Base-by-base conservation (phyloP, 106 monocot genomes). In the Dactylorhiza incarnata region DNA sequence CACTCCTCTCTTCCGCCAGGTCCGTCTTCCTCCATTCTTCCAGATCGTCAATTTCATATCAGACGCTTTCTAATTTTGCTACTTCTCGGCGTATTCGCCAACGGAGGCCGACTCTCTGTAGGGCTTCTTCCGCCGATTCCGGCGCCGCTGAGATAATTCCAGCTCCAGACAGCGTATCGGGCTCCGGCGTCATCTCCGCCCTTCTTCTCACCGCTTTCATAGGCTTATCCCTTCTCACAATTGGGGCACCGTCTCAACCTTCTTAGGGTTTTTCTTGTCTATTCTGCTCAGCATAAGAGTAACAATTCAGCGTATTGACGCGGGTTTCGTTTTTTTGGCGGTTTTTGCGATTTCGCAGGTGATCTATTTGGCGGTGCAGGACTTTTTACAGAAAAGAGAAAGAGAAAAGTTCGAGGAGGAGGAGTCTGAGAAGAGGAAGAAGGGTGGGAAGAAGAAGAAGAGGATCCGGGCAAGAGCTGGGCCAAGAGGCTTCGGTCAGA, bases 331-430 rank as follows among this genome's bases (percentile, higher is more conserved):
- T 70, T 4, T 37, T 46, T 58, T 62, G 10, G 37, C 51, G 50
- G 7, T 37, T 80, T n/a, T 49, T 71, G 69, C 1, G 54, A 48
- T 48, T 82, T 78, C 45, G 50, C 79, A 95, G 91, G 84, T 92
- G 43, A 76, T 95, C 66, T 95, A 88, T 80, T 83, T 93, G 77
- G 87, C 79, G 17, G 88, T 95, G 44, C 84, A 86, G 12, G 92
- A 95, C 71, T 95, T 88, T 78, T 75, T 95, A 79, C 86, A 85
- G 83, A 95, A 95, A 69, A 88, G 92, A 51, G 90, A 92, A 74
- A 88, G 75, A 74, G 95, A 95, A 9, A 92, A 92, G 80, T 95
- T 95, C 56, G 95, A 92, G 83, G 92, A 90, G 77, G 90, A 87
- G 69, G 95, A 91, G 82, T 77, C 78, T 24, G 88, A 82, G 25